Evolutionary conservation across 2,329 filamentous ascomycete species (phyloP), one percentile per base, ranked within the genome.

Genomic region (Aspergillus felis): DNA sequence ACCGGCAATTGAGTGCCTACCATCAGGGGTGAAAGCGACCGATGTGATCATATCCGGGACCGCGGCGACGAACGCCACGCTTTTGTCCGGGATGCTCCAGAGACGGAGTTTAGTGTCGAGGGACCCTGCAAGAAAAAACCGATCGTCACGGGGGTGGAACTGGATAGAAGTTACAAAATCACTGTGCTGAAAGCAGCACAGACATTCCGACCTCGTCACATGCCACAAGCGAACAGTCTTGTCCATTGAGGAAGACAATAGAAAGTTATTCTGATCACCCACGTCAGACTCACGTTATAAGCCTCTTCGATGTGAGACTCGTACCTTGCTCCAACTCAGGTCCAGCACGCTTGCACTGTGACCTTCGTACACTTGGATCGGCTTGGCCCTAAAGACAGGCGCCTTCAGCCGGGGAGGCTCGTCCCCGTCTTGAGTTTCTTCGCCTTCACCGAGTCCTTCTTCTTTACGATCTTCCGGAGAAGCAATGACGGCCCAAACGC

Each of bases 201-300:
- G 80, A 67, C 92, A 97, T 68, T 97, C 92, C 3, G 82, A 75
- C 53, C 93, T 83, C 69, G 85, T 93, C 61, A 94, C 82, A 74
- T 99, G 94, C 93, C 94, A 99, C 50, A 99, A 75, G 14, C 91
- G 85, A 12, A 99, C 94, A 0, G 92, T 96, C 78, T 97, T 97
- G 72, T 99, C 94, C 92, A 97, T 97, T 0, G 92, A 96, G 0
- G 92, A 95, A 3, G 93, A 97, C 17, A 99, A 81, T 28, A 99
- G 76, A 66, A 99, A 99, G 72, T 96, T 96, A 75, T 99, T 99
- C 81, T 84, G 42, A 25, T 47, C 22, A 14, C 3, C 3, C 6
- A 47, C 46, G 54, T 62, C 50, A 58, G 56, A 59, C 22, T 10
- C 44, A 41, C 17, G 61, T 55, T 52, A 10, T 12, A 2, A 17